These are phyloP conservation scores for Acephala macrosclerotiorum DNA, from an alignment of 2,329 filamentous ascomycete genomes.

Conservation along the genomic window DNA sequence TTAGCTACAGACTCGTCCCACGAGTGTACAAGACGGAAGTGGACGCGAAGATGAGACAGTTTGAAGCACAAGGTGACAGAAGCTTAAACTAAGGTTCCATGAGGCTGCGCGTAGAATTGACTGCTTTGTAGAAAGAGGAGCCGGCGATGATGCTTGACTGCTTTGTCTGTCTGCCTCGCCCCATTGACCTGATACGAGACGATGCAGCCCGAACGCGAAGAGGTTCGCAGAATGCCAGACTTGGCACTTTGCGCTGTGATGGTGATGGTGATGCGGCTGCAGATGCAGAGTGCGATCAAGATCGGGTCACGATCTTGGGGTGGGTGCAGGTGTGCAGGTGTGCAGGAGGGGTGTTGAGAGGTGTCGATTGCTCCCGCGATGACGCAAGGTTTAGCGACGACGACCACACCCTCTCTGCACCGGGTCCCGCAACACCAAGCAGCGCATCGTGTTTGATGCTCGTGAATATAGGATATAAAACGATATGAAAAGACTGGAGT, in stretches of 20 bases:
- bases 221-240: background rate
- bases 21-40: conserved; percentile 27
- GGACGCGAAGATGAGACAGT: conserved; percentile 38
- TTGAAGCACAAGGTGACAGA: conserved; percentile 41
- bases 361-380: background rate
- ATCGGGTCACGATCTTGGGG: background rate
- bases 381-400: conserved; percentile 25
- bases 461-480: background rate
- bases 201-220: conserved; percentile 1
- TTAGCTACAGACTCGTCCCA: conserved; percentile 37
- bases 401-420: conserved; percentile 9
- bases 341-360: too few relatives aligned
- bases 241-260: background rate
- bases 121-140: background rate
- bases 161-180: background rate
- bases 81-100: conserved; percentile 36
- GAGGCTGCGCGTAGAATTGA: conserved; percentile 28
- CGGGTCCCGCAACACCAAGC: background rate
- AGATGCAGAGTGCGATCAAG: background rate
- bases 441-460: conserved; percentile 2
- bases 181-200: conserved; percentile 11
- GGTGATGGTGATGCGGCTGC: background rate
- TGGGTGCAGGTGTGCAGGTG: background rate
- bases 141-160: background rate
- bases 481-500: conserved; percentile 6